Base-by-base conservation (phyloP, 1,139 yeast genomes). In the Saccharomyces hybrid region DNA sequence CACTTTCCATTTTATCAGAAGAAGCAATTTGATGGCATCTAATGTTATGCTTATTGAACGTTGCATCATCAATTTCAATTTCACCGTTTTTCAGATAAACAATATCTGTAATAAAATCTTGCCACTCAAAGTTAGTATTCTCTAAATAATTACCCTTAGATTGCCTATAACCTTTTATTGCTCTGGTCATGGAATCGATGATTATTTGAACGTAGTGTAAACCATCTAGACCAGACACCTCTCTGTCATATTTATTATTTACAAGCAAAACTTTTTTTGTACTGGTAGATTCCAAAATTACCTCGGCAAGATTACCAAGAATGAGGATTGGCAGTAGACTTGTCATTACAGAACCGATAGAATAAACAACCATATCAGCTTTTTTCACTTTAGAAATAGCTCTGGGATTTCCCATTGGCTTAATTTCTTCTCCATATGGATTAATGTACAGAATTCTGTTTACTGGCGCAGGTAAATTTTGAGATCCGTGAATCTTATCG, bases 291-390 rank as follows among this genome's bases (percentile, higher is more conserved):
- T 55, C 63, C 49, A 52, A 57, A 48, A 76, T 78, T 1, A 87
- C 82, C 49, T 75, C 77, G 0, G 91, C 95, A 24, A 88, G 78
- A 1, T 95, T 96, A 55, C 82, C 82, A 4, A 88, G 72, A 9
- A 88, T 79, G 3, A 89, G 73, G 0, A 89, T 82, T 0, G 97
- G 97, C 2, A 88, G 73, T 7, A 87, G 81, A 56, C 96, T 87
- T 0, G 97, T 90, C 85, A 88, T 86, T 48, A 91, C 73, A 2
- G 96, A 87, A 0, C 97, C 97, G 57, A 91, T 86, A 0, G 96
- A 87, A 65, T 84, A 89, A 0, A 91, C 75, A 0, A 90, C 71
- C 12, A 80, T 77, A 51, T 84, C 80, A 0, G 87, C 75, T 9
- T 73, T 67, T 21, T 77, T 68, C 2, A 89, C 68, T 24, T 81